Base-by-base conservation (phyloP, 805 yeast species). In the Ogataea minuta region DNA sequence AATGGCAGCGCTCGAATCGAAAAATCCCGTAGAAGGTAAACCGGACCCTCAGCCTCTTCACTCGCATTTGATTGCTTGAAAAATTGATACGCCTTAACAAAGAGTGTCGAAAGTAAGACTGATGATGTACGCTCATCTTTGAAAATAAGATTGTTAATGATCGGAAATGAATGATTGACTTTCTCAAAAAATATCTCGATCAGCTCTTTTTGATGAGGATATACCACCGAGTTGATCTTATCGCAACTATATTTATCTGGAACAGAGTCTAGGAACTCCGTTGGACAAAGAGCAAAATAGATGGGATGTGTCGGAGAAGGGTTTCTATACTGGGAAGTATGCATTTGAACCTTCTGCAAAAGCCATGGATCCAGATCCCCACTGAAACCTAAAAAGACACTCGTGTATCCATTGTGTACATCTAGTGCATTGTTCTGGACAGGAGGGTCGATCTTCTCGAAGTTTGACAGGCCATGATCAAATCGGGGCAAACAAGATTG, bases 341-440 rank as follows among this genome's bases (percentile, higher is more conserved):
- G 21, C 8, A 13, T 9, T 13, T 23, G 11, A 14, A 19, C 14
- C 9, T 27, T 28, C 5, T 36, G 12, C 23, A 41, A 36, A 16
- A 41, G 32, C 45, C 45, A 41, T 8, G 45, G 45, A 36, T 41
- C 45, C 9, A 26, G 21, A 13, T 41, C 45, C n/a, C 45, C 45
- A 24, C 36, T 41, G 26, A 41, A 41, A 6, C 45, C 45, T 13
- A 41, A 23, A 23, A 41, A 41, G 8, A 41, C 19, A 20, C 41
- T 31, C 13, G 45, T 41, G 25, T 30, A 14, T n/a, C 45, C 45
- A 16, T 42, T 19, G 19, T 42, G 45, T 4, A 31, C 8, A 13
- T 42, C 45, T 28, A 42, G 23, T 10, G 28, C 12, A 9, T 16
- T 16, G 38, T 34, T 39, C 12, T 35, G 33, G 4, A 8, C 14